Evolutionary conservation across 2,329 filamentous ascomycete genomes (phyloP), one percentile per base, ranked within the genome.

Genomic region (Monosporascus sp.): DNA sequence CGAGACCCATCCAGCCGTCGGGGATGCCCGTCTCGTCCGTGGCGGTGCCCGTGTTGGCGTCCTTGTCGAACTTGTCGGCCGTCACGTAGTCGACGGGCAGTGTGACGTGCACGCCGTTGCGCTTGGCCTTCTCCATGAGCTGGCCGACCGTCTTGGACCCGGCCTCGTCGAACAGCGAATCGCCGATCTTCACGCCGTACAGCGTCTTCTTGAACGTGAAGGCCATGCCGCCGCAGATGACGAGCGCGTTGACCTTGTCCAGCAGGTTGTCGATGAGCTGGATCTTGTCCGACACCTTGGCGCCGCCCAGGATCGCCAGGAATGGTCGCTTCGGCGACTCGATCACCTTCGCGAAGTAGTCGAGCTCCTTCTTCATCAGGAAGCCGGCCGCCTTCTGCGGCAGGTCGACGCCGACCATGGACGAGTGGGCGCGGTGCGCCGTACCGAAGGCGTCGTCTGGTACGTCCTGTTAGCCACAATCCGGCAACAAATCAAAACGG

Each of bases 121-220:
- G 86, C 87, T 96, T 91, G 65, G 95, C 94, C 85, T 97, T 99
- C 76, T 93, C 87, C 58, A 96, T 82, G 60, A 99, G 83, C 65
- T 89, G 79, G 57, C 81, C 84, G 54, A 97, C 93, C 42, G 89
- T 97, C 85, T 97, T 90, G 80, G 88, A 83, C 64, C 94, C 94
- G 50, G 87, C 87, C 79, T 97, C 90, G 66, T 99, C 94, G 71
- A 96, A 99, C 66, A 99, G 82, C 50, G 81, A 94, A 78, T 85
- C 85, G 57, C 94, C 94, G 62, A 99, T 99, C 73, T 86, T 82
- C 68, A 97, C 86, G 70, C 83, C 80, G 76, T 97, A 84, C 53
- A 97, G 83, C n/a, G 90, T 93, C 84, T 99, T 99, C 84, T 97
- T 97, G 84, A 99, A 99, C 65, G 94, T 99, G 80, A 97, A 99